These are phyloP conservation scores for Trifolium dubium DNA, from an alignment of 306 rosid species.

Conservation along the genomic window DNA sequence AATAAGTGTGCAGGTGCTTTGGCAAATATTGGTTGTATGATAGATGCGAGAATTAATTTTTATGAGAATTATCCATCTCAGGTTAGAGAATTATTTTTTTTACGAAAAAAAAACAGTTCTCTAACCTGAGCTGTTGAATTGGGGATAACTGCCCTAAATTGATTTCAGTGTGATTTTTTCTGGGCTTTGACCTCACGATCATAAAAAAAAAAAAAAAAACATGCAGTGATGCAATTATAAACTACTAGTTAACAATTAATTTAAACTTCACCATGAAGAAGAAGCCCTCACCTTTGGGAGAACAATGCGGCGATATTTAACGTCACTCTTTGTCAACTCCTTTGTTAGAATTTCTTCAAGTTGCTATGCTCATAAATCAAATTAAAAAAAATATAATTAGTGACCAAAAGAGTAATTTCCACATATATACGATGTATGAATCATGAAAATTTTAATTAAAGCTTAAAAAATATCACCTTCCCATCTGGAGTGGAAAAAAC, in stretches of 20 bases:
- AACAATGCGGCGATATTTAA: slow-evolving; percentile 62
- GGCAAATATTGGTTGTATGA: too few species aligned
- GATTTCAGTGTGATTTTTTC: too few species aligned
- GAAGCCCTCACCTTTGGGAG: slow-evolving; percentile 71
- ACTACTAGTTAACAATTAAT: not conserved
- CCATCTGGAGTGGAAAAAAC: slow-evolving; percentile 52
- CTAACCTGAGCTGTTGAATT: too few species aligned
- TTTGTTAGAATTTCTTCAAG: slow-evolving; percentile 47
- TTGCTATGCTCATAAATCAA: not conserved
- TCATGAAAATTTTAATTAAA: not conserved
- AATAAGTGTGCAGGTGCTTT: too few species aligned
- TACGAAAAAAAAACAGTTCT: too few species aligned
- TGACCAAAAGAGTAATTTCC: not conserved
- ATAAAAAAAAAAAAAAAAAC: too few species aligned
- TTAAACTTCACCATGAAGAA: not conserved
- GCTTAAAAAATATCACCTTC: slow-evolving; percentile 46
- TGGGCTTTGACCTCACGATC: too few species aligned
- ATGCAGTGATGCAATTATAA: too few species aligned
- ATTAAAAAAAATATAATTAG: not conserved
- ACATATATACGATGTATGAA: not conserved
- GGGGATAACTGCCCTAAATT: too few species aligned
- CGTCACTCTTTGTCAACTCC: slow-evolving; percentile 61
- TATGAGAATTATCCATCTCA: too few species aligned
- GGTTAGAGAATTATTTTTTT: too few species aligned
- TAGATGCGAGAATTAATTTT: too few species aligned